Conservation (phyloP, 2,329 filamentous ascomycete species). For the Lecanicillium sp. region DNA sequence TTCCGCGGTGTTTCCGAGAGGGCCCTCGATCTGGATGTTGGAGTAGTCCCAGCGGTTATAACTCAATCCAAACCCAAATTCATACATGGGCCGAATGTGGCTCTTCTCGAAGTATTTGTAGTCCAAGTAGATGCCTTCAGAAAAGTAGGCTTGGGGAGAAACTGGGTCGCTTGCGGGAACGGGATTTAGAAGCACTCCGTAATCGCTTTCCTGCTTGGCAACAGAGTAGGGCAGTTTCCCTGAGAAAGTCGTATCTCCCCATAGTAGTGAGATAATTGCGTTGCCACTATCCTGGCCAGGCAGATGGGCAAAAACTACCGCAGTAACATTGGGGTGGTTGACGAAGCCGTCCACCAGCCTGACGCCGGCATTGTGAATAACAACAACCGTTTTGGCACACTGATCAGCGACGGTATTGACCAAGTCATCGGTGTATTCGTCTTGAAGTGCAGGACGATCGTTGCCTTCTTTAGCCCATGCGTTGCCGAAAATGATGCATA, state of each 20-base stretch:
- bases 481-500: slow-evolving; percentile 63
- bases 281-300: slow-evolving; percentile 56
- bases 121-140: slow-evolving; percentile 44
- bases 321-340: slow-evolving; percentile 57
- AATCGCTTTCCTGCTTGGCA: slow-evolving; percentile 47
- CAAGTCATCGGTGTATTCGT: slow-evolving; percentile 56
- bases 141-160: slow-evolving; percentile 44
- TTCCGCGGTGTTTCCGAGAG: slow-evolving; percentile 17
- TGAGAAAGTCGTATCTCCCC: slow-evolving; percentile 47
- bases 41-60: slow-evolving; percentile 47
- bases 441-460: slow-evolving; percentile 52
- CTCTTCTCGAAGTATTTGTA: slow-evolving; percentile 46
- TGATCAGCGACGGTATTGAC: slow-evolving; percentile 48
- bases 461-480: slow-evolving; percentile 67
- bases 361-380: slow-evolving; percentile 57
- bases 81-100: slow-evolving; percentile 41
- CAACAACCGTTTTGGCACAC: slow-evolving; percentile 56
- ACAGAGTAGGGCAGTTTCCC: slow-evolving; percentile 56
- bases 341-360: slow-evolving; percentile 54
- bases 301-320: slow-evolving; percentile 54
- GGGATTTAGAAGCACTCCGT: slow-evolving; percentile 36
- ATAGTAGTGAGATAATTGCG: slow-evolving; percentile 47
- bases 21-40: slow-evolving; percentile 29
- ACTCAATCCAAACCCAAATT: slow-evolving; percentile 49
- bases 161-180: slow-evolving; percentile 41